Percentiles rank a stretch among this genome's conserved stretches.
These are phyloP conservation scores for Lantana camara DNA, from an alignment of 257 asterid species.

Conservation along the genomic window DNA sequence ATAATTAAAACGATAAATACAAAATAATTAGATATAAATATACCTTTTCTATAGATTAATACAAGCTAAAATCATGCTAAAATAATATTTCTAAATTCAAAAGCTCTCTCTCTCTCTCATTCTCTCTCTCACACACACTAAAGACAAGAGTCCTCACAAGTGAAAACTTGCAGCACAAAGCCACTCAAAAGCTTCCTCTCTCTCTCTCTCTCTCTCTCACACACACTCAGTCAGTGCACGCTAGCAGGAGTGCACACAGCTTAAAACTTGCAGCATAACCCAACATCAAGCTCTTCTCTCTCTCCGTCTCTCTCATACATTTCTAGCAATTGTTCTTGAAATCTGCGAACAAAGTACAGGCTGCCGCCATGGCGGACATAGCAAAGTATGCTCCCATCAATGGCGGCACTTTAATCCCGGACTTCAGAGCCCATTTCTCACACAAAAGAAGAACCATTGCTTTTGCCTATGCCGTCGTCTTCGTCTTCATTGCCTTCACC, in stretches of 20 bases:
- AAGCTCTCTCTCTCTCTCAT: neutral
- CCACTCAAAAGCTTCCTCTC: neutral
- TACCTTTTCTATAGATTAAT: too few species aligned
- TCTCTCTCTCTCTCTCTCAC: slow-evolving; percentile 1
- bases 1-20: too few species aligned
- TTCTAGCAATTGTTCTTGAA: neutral
- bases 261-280: slow-evolving; percentile 4
- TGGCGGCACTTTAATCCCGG: slow-evolving; percentile 55
- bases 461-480: slow-evolving; percentile 52
- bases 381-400: slow-evolving; percentile 60
- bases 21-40: too few species aligned
- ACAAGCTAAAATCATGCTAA: too few species aligned
- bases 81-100: too few species aligned
- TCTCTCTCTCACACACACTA: slow-evolving; percentile 6
- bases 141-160: slow-evolving; percentile 25
- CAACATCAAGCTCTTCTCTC: neutral
- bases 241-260: slow-evolving; percentile 25
- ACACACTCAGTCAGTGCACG: neutral
- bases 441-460: slow-evolving; percentile 42
- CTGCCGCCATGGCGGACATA: slow-evolving; percentile 54
- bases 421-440: slow-evolving; percentile 56
- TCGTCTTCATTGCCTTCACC: slow-evolving; percentile 65
- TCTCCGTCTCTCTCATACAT: neutral
- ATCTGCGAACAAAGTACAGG: neutral
- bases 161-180: slow-evolving; percentile 5